phyloP scores from a whole-genome alignment of 1,139 yeast species.

The Cylindricascospora bacillispora region DNA sequence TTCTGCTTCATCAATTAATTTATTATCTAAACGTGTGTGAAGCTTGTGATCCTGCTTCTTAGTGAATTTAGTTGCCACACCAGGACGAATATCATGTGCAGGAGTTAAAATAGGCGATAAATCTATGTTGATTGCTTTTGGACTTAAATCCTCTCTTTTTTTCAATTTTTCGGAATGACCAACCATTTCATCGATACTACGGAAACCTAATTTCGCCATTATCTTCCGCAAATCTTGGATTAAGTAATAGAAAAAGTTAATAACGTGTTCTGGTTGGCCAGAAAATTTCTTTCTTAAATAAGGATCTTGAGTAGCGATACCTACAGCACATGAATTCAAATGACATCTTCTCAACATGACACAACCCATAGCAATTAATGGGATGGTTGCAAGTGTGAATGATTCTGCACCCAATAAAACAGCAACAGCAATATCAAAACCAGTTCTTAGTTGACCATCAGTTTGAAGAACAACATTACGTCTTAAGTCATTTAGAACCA shows the following conservation, averaged over 20 bases:
- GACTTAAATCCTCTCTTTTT: constrained; percentile 78
- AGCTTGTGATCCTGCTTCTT: constrained; percentile 91
- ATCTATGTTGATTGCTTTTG: constrained; percentile 86
- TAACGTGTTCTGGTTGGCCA: constrained; percentile 97
- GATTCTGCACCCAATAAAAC: constrained; percentile 96
- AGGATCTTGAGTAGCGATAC: constrained; percentile 98
- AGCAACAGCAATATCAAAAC: constrained; percentile 87
- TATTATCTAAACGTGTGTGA: constrained; percentile 88
- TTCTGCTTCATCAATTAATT: constrained; percentile 91
- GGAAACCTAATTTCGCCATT: constrained; percentile 91
- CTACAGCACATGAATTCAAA: constrained; percentile 89
- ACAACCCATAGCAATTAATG: constrained; percentile 95
- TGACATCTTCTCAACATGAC: constrained; percentile 93
- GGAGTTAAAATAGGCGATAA: constrained; percentile 90
- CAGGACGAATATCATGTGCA: constrained; percentile 95
- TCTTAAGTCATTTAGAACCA: constrained; percentile 88
- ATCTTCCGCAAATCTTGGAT: constrained; percentile 83
- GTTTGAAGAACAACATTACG: constrained; percentile 93
- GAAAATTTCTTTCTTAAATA: constrained; percentile 80
- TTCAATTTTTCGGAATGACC: constrained; percentile 87
- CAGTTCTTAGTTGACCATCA: constrained; percentile 95
- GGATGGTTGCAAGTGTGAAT: constrained; percentile 97
- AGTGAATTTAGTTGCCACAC: constrained; percentile 86
- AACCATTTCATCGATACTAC: constrained; percentile 95
- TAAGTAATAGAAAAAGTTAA: constrained; percentile 90